Evolutionary conservation across 306 rosid species (phyloP), one percentile per base, ranked within the genome.

Genomic region (Quercus parvula): DNA sequence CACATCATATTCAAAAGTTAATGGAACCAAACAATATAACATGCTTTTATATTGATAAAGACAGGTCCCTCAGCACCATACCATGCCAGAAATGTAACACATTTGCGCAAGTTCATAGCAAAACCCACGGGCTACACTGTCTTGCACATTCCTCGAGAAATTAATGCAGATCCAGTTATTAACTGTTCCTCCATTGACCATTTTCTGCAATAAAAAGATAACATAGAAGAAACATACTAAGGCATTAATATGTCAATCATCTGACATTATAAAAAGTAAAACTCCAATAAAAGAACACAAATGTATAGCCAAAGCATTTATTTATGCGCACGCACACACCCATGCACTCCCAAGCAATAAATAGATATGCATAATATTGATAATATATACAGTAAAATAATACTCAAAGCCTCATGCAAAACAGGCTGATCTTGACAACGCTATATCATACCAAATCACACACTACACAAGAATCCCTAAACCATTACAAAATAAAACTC

Each of bases 31-130:
- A 35, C 20, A n/a, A 68, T 19, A 7, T 14, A 18, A n/a, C 41
- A 19, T 19, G 10, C 3, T 0, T 19, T 5, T 33, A 5, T 3
- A 31, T 13, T 9, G 3, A 68, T 19, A n/a, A 33, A 31, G 11
- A 49, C 51, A 30, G 2, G 8, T n/a, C 52, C n/a, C 38, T 35
- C 27, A 35, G 28, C 27, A 2, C 6, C 77, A 62, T 86, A 96
- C 99, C 99, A 96, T 93, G 84, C 99, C 99, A 87, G 99, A 96
- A 51, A 87, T 84, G 66, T 81, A 56, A 81, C 99, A 96, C 98
- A 93, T 93, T 56, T 87, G 96, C 2, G 97, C 98, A 63, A 96
- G 98, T 64, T 93, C 99, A 70, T 38, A 57, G 64, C 99, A 93
- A 74, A 96, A 96, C 7, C 91, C 85, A 14, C 90, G 84, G 27